Evolutionary conservation across 2,329 filamentous ascomycete genomes (phyloP).

Genomic region (Fusarium sp.): DNA sequence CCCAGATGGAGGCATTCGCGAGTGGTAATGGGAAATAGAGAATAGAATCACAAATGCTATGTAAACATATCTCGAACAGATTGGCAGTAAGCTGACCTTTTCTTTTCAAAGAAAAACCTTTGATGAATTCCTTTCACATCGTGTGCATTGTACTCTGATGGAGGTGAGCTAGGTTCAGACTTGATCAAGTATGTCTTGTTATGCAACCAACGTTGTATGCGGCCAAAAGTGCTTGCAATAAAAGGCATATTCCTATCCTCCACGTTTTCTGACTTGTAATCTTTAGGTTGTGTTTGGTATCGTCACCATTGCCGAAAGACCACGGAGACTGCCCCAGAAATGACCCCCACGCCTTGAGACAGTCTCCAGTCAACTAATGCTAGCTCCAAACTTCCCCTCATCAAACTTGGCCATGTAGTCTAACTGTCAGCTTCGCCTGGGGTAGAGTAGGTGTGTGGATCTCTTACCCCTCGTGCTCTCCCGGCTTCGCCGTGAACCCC

Average conservation of each 20-base stretch:
- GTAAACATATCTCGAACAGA: too few relatives aligned
- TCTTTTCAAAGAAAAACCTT: too few relatives aligned
- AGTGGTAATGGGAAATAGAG: conserved; percentile 11
- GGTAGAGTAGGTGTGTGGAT: background rate
- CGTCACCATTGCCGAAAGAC: background rate
- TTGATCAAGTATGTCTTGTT: too few relatives aligned
- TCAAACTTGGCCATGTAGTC: background rate
- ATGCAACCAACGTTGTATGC: too few relatives aligned
- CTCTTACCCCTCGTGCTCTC: background rate
- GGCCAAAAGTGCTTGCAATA: too few relatives aligned
- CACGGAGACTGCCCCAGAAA: too few relatives aligned
- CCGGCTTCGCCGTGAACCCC: background rate
- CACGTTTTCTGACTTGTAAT: background rate
- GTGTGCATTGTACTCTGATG: too few relatives aligned
- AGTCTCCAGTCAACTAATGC: background rate
- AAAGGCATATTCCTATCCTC: too few relatives aligned
- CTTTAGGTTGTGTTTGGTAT: background rate
- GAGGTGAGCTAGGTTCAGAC: too few relatives aligned
- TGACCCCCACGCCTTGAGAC: background rate
- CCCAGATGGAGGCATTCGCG: conserved; percentile 18
- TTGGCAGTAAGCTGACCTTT: too few relatives aligned
- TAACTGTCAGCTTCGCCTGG: background rate
- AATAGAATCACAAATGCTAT: background rate
- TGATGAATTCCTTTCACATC: too few relatives aligned
- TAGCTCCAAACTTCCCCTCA: background rate